Conservation (phyloP, 192 early-diverging fungal species). For the Entophlyctis helioformis region DNA sequence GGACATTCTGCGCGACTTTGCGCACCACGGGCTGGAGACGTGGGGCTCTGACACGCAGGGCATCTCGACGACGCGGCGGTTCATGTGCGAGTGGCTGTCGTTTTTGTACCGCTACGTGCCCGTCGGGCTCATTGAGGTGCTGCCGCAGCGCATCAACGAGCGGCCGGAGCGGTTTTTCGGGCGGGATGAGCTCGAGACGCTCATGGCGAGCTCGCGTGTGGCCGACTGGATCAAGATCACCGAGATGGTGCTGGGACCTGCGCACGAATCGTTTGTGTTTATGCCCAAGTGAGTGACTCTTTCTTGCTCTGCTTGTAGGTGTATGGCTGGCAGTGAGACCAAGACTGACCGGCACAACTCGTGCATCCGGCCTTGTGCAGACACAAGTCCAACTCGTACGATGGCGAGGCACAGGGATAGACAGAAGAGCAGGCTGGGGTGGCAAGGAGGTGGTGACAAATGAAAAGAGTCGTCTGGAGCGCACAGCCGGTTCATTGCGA, state of each 20-base stretch:
- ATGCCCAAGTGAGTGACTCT: constrained; percentile 57
- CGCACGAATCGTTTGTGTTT: constrained; percentile 76
- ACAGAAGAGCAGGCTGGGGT: too few relatives aligned
- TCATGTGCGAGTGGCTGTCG: constrained; percentile 37
- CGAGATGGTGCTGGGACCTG: constrained; percentile 83
- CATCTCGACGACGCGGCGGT: constrained; percentile 67
- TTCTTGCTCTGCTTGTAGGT: background rate
- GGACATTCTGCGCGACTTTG: constrained; percentile 76
- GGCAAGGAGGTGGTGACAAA: too few relatives aligned
- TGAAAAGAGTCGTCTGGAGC: too few relatives aligned
- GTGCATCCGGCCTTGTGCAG: background rate
- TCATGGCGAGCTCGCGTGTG: constrained; percentile 72
- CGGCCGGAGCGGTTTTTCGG: constrained; percentile 76
- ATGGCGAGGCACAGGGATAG: constrained; percentile 1
- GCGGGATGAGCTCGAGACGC: constrained; percentile 83
- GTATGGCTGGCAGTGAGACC: background rate
- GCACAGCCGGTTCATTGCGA: too few relatives aligned
- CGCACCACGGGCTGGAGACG: constrained; percentile 80
- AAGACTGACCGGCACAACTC: background rate
- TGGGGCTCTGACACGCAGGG: constrained; percentile 90
- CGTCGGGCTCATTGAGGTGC: constrained; percentile 78
- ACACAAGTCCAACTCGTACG: constrained; percentile 79
- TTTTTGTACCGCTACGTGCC: constrained; percentile 71
- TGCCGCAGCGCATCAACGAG: constrained; percentile 87
- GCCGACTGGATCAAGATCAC: constrained; percentile 89